Evolutionary conservation across 805 yeast species (phyloP), one percentile per base, ranked within the genome.

Genomic region (Ogataea siamensis): DNA sequence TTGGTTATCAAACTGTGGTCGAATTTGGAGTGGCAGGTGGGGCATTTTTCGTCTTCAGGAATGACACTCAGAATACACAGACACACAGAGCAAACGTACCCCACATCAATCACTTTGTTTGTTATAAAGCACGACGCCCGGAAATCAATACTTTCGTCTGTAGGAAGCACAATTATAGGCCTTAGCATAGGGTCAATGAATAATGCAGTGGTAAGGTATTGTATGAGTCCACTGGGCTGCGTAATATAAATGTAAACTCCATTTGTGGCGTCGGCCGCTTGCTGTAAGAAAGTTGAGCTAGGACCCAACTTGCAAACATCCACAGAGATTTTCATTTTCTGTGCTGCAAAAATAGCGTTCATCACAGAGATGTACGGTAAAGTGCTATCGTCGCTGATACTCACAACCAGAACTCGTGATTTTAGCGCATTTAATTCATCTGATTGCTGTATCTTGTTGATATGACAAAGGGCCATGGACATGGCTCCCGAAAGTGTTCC

Each of bases 341-440:
- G 96, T 0, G 98, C 96, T 0, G 97, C 91, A 64, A 93, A 93
- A 20, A 93, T 91, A 43, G 93, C 74, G 61, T 93, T 93, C 98
- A 93, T 93, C 29, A 87, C 80, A 4, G 97, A 85, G 29, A 91
- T 86, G 59, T 93, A 94, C 41, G 86, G 87, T 36, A 87, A 68
- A 5, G 87, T 78, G 39, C 78, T 80, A 51, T 87, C 88, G 45
- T 79, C 87, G 47, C 82, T 78, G 17, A 87, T 73, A 42, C 80
- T 77, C 3, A 84, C 57, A 9, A 81, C 70, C 43, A 85, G 51
- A 5, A 83, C 64, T 32, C 89, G 71, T 0, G 96, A 80, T 34
- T 83, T 80, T 41, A 84, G 59, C 58, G 63, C 60, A 15, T 71
- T 53, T 2, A 63, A 55, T 17, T 65, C 71, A 9, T 74, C 76